Percentiles rank a stretch among this genome's conserved stretches.
Evolutionary conservation across 306 rosid genomes (phyloP).

Genomic region (Corylus avellana): DNA sequence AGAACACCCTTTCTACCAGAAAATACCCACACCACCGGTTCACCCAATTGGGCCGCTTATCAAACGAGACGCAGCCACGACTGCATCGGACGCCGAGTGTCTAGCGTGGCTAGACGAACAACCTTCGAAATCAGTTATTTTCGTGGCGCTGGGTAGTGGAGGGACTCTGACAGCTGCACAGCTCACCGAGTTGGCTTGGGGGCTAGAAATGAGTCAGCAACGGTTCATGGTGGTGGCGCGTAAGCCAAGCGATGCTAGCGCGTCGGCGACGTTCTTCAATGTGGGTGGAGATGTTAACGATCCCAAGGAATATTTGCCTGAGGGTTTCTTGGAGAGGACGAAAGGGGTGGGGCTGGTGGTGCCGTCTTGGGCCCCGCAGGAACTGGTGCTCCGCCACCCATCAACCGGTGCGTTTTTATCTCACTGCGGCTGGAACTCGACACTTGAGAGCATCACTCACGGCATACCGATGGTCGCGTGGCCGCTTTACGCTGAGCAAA

Average conservation of each 20-base stretch:
- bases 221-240: conserved; percentile 49
- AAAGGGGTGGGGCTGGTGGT: conserved; percentile 31
- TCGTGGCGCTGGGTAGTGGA: conserved; percentile 41
- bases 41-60: conserved; percentile 41
- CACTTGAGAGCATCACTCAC: conserved; percentile 41
- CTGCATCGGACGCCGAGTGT: conserved; percentile 1
- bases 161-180: conserved; percentile 34
- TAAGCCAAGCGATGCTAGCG: neutral
- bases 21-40: conserved; percentile 29
- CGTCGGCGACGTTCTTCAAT: conserved; percentile 24
- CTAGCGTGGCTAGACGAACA: conserved; percentile 48
- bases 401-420: conserved; percentile 46
- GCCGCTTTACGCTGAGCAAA: conserved; percentile 59
- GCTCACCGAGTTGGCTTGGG: conserved; percentile 44
- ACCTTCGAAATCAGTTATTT: conserved; percentile 38
- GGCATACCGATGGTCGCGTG: conserved; percentile 55
- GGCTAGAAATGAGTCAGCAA: conserved; percentile 41
- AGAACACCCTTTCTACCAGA: conserved; percentile 36
- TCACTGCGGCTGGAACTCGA: conserved; percentile 64
- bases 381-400: conserved; percentile 26
- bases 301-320: conserved; percentile 32
- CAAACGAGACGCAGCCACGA: conserved; percentile 19
- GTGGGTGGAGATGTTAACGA: conserved; percentile 19
- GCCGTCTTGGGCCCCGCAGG: conserved; percentile 45
- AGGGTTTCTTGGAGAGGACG: conserved; percentile 43